Base-by-base conservation (phyloP, 768 basidiomycete genomes). In the Suillus variegatus region DNA sequence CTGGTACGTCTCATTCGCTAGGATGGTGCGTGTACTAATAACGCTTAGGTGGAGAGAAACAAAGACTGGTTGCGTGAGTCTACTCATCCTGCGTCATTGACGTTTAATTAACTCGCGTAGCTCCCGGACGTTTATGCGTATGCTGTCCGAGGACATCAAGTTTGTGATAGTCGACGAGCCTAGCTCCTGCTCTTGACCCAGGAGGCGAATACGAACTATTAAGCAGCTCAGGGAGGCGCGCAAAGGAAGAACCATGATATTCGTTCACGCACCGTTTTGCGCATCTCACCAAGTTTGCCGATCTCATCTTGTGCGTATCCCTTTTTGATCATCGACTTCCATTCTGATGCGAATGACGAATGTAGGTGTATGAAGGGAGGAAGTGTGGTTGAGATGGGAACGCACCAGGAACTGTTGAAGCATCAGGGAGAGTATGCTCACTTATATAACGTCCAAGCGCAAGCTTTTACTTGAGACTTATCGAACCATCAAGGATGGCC, bases 201-300 rank as follows among this genome's bases (percentile, higher is more conserved):
- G 69, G 74, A 51, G 75, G 73, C 0, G 79, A 81, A 65, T 75
- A 68, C 56, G 71, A 70, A 51, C 67, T 79, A 0, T 79, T 79
- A 58, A 71, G 5, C 70, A 69, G n/a, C 69, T 79, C 1, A 69
- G 71, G 8, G 62, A 62, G 22, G 64, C 70, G 36, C 70, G 77
- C 49, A 67, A 74, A 16, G 79, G 75, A 0, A 74, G 77, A 51
- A 82, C 80, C 4, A 77, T 80, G 77, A 71, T 81, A 32, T 79
- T 82, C 41, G 77, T 80, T 80, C 7, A 80, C 79, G 0, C 81
- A 82, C 65, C 75, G 80, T 6, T 80, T 78, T 46, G 79, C 75
- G 13, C 77, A 80, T 66, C 66, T 79, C 54, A 79, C 78, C 6
- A 76, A 74, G 47, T 65, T 74, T 41, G 81, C 81, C 0, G 78